Conservation (phyloP, 352 stramenopile species). For the Sclerospora graminicola region DNA sequence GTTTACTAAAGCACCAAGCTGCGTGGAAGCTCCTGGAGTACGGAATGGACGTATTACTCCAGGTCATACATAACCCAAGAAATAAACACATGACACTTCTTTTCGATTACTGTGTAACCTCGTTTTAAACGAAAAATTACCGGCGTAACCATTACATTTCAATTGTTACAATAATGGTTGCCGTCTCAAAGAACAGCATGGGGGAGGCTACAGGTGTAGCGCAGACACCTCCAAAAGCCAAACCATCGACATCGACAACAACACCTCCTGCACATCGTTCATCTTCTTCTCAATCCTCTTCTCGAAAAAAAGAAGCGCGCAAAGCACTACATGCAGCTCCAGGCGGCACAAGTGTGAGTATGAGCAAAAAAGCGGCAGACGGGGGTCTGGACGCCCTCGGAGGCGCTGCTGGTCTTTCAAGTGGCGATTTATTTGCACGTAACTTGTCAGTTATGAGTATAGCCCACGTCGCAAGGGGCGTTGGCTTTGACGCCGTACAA, state of each 20-base stretch:
- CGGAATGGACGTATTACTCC: too few species aligned
- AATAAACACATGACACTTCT: too few species aligned
- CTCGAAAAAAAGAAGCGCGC: slow-evolving; percentile 18
- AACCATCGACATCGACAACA: neutral
- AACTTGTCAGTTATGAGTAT: slow-evolving; percentile 42
- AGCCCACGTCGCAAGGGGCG: slow-evolving; percentile 34
- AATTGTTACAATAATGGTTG: too few species aligned
- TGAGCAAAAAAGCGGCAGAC: slow-evolving; percentile 28
- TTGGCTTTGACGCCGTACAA: slow-evolving; percentile 46
- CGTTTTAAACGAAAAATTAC: too few species aligned
- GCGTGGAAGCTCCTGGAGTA: too few species aligned
- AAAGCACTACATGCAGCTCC: slow-evolving; percentile 3
- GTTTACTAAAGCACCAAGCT: too few species aligned
- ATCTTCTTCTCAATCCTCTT: neutral
- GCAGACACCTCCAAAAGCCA: neutral
- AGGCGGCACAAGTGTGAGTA: slow-evolving; percentile 33
- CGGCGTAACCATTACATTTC: too few species aligned
- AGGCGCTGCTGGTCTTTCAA: slow-evolving; percentile 15
- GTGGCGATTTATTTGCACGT: slow-evolving; percentile 34
- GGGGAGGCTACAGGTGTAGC: too few species aligned
- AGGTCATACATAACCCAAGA: too few species aligned
- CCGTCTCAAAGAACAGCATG: too few species aligned
- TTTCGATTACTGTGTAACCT: too few species aligned
- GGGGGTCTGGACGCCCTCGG: slow-evolving; percentile 9
- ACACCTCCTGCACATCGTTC: slow-evolving; percentile 1